phyloP scores from a whole-genome alignment of 202 grass and related monocot species.

The Dendrocalamus latiflorus region DNA sequence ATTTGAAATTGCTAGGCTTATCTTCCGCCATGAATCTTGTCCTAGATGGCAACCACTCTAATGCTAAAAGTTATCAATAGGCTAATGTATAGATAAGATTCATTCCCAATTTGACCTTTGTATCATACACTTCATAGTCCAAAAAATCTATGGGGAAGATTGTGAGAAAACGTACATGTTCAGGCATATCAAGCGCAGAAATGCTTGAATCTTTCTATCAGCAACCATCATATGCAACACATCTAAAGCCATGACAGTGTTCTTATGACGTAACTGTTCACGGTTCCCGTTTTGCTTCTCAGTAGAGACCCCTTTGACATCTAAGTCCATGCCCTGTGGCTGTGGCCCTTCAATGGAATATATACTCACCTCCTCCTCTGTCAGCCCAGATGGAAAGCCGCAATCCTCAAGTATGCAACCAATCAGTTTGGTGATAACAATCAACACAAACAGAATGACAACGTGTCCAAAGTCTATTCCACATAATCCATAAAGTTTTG shows the following conservation, averaged over 20 bases:
- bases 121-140: background rate
- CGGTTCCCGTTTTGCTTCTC: constrained; percentile 57
- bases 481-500: constrained; percentile 39
- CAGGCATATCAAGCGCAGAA: constrained; percentile 63
- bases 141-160: background rate
- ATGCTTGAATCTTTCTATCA: constrained; percentile 69
- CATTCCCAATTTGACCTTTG: background rate
- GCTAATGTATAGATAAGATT: background rate
- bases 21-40: background rate
- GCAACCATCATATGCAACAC: constrained; percentile 70
- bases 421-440: constrained; percentile 59
- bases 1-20: background rate
- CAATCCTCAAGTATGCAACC: constrained; percentile 77
- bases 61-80: background rate
- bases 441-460: constrained; percentile 60
- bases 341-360: constrained; percentile 41
- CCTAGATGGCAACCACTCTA: background rate
- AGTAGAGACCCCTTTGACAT: constrained; percentile 41
- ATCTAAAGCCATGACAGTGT: constrained; percentile 66
- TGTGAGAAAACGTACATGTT: constrained; percentile 72
- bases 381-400: constrained; percentile 34
- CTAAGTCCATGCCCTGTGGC: constrained; percentile 56
- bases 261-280: constrained; percentile 53
- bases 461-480: constrained; percentile 55
- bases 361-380: constrained; percentile 12